A percentile compares a stretch with the other conserved stretches of the same genome.
These are phyloP conservation scores for Ogataea nakhonphanomensis DNA, from an alignment of 805 yeast genomes.

Conservation along the genomic window DNA sequence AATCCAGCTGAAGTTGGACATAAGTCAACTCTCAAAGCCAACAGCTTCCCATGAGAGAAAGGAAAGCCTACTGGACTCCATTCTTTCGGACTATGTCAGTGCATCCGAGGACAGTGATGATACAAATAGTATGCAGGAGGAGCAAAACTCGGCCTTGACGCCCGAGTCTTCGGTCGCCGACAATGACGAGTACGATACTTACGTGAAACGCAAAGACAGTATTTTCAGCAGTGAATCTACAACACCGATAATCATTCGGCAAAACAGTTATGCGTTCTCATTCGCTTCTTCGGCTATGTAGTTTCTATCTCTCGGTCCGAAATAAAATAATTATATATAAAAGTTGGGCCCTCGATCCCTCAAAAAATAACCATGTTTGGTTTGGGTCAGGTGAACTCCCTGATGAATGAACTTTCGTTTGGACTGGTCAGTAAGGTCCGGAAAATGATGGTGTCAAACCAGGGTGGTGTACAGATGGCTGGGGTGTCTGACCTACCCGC, in stretches of 20 bases:
- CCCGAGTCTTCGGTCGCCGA: constrained; percentile 12
- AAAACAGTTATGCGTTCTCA: constrained; percentile 1
- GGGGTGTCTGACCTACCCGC: background rate
- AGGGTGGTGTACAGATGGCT: constrained; percentile 18
- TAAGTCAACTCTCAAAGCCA: constrained; percentile 13
- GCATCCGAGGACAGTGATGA: constrained; percentile 9
- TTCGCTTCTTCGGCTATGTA: constrained; percentile 4
- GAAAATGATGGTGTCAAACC: constrained; percentile 9
- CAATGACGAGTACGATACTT: background rate
- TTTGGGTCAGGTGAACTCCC: constrained; percentile 7
- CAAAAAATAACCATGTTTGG: background rate
- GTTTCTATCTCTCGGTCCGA: background rate
- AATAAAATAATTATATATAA: background rate
- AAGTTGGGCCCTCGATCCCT: background rate
- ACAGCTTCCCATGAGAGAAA: constrained; percentile 9
- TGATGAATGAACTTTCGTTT: constrained; percentile 17
- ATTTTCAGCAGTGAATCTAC: constrained; percentile 16
- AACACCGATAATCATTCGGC: constrained; percentile 11
- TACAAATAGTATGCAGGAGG: constrained; percentile 6
- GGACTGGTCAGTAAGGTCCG: constrained; percentile 18
- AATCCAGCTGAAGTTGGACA: constrained; percentile 29
- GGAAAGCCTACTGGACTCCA: constrained; percentile 19
- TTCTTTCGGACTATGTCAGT: constrained; percentile 18
- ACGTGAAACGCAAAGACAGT: constrained; percentile 12
- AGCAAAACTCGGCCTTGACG: constrained; percentile 14